A percentile compares a stretch with the other conserved stretches of the same genome.
Conservation (phyloP, 345 rosid genomes). For the Rhizophora mangle region DNA sequence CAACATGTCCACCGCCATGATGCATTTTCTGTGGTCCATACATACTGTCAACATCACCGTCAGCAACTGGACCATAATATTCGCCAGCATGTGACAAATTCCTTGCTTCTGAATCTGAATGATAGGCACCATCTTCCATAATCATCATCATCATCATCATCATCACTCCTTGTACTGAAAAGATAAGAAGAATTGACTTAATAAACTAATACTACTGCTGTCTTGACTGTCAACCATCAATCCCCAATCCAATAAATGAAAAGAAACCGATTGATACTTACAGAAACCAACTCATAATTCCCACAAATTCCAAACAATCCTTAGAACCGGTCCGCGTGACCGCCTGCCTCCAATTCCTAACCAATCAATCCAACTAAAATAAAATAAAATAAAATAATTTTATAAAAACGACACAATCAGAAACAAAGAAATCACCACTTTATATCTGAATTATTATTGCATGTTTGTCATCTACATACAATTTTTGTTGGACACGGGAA, state of each 20-base stretch:
- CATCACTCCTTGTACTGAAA: slow-evolving; percentile 52
- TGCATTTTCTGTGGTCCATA: slow-evolving; percentile 45
- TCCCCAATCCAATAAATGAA: not conserved
- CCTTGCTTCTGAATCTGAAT: slow-evolving; percentile 49
- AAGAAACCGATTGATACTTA: no score
- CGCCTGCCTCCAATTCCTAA: no score
- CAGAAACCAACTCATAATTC: no score
- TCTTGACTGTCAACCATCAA: not conserved
- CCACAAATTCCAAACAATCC: no score
- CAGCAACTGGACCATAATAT: slow-evolving; percentile 37
- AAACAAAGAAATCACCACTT: no score
- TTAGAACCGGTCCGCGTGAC: no score
- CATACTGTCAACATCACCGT: slow-evolving; percentile 45
- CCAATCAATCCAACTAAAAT: no score
- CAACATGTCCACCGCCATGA: slow-evolving; percentile 41
- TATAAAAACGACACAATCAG: no score
- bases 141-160: slow-evolving; percentile 43
- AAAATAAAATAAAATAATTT: no score
- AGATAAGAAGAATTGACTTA: slow-evolving; percentile 17
- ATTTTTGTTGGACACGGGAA: no score
- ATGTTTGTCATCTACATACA: no score
- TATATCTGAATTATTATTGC: no score
- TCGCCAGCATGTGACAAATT: slow-evolving; percentile 45
- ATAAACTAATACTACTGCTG: slow-evolving; percentile 2
- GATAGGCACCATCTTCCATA: slow-evolving; percentile 38